These are phyloP conservation scores for Colletotrichum tabaci DNA, from an alignment of 2,329 filamentous ascomycete species.

Conservation along the genomic window DNA sequence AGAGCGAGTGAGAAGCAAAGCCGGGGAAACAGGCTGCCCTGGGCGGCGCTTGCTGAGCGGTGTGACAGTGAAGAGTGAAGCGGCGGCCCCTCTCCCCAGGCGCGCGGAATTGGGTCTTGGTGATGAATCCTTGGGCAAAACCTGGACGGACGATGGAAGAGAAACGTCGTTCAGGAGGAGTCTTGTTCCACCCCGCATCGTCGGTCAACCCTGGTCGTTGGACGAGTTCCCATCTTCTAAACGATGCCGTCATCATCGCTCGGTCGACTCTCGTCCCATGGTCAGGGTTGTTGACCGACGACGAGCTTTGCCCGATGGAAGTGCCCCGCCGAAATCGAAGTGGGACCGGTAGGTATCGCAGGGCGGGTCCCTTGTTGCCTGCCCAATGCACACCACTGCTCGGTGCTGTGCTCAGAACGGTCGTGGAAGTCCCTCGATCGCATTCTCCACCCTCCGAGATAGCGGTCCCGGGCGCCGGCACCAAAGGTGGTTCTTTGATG, in stretches of 20 bases:
- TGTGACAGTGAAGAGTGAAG: constrained; percentile 19
- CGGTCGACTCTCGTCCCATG: constrained; percentile 18
- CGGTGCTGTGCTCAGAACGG: constrained; percentile 2
- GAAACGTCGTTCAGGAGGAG: constrained; percentile 3
- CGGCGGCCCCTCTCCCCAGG: constrained; percentile 13
- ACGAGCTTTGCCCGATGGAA: constrained; percentile 22
- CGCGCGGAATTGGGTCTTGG: constrained; percentile 23
- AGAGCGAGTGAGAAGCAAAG: not conserved
- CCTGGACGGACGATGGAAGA: not conserved
- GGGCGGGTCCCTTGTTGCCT: constrained; percentile 6
- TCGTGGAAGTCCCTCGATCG: constrained; percentile 27
- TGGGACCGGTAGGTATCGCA: constrained; percentile 28
- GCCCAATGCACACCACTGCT: too few species aligned
- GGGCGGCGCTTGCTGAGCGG: constrained; percentile 33
- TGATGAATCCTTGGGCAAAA: constrained; percentile 8
- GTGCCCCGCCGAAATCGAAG: constrained; percentile 24
- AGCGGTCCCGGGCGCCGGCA: constrained; percentile 38
- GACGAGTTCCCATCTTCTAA: constrained; percentile 2
- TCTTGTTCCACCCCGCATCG: constrained; percentile 30
- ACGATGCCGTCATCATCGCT: constrained; percentile 38
- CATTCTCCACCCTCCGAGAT: constrained; percentile 37
- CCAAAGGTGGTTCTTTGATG: constrained; percentile 17
- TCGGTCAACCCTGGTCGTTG: too few species aligned
- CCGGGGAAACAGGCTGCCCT: not conserved
- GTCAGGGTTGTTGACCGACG: constrained; percentile 18